These are phyloP conservation scores for Gynochthodes officinalis DNA, from an alignment of 257 asterid species.

Conservation along the genomic window DNA sequence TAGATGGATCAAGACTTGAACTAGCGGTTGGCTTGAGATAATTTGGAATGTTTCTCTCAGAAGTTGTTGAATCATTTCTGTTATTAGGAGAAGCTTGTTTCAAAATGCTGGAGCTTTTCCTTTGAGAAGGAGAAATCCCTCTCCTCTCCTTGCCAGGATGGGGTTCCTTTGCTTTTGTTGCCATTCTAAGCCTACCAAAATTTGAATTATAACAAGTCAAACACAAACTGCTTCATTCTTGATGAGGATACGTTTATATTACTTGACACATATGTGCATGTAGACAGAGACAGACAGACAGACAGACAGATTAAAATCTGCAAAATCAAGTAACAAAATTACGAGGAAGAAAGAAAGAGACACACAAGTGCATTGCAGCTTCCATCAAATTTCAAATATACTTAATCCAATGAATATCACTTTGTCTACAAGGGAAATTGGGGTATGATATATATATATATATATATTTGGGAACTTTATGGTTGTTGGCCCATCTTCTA, in stretches of 20 bases:
- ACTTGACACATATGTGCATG: neutral
- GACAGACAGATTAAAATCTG: no score
- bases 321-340: neutral
- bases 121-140: constrained; percentile 43
- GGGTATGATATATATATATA: no score
- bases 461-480: no score
- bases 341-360: no score
- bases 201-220: neutral
- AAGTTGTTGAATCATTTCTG: constrained; percentile 22
- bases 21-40: constrained; percentile 51
- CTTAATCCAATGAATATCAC: neutral
- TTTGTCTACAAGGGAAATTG: neutral
- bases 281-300: no score
- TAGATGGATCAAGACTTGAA: constrained; percentile 26
- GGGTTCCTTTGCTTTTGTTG: constrained; percentile 44
- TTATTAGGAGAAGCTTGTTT: constrained; percentile 22
- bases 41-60: constrained; percentile 37
- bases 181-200: constrained; percentile 30
- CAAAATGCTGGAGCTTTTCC: constrained; percentile 27
- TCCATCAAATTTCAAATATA: no score
- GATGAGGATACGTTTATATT: neutral
- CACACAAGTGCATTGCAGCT: no score
- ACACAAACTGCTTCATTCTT: neutral
- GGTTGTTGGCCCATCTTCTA: no score
- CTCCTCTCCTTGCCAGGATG: constrained; percentile 49